Percentiles rank a stretch among this genome's conserved stretches.
phyloP scores from a whole-genome alignment of 2,329 filamentous ascomycete species.

The Emmonsia crescens region DNA sequence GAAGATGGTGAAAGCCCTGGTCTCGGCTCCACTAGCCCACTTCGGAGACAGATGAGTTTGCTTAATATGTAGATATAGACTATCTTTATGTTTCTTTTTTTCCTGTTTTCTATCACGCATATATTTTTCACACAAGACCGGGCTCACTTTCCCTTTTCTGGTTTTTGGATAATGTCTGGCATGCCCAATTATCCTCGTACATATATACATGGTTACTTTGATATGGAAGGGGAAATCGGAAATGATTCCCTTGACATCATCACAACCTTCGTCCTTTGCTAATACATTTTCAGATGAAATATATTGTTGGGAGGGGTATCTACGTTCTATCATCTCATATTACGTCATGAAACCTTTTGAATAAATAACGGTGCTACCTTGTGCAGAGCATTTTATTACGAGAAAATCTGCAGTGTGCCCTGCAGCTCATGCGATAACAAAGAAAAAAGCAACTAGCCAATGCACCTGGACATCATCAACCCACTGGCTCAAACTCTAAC shows the following conservation, averaged over 20 bases:
- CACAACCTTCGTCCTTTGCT: not conserved
- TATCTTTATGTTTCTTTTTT: not conserved
- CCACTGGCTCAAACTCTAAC: not conserved
- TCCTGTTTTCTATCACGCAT: not conserved
- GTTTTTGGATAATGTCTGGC: not conserved
- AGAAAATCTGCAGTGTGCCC: not conserved
- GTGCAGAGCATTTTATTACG: not conserved
- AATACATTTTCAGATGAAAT: not conserved
- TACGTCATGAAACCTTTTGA: not conserved
- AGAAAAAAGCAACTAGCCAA: not conserved
- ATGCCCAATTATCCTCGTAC: not conserved
- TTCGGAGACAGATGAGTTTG: slow-evolving; percentile 63
- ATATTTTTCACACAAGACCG: not conserved
- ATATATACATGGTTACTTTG: not conserved
- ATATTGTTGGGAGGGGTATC: not conserved
- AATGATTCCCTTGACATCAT: not conserved
- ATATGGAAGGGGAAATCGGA: not conserved
- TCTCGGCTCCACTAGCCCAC: slow-evolving; percentile 51
- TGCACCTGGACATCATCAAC: not conserved
- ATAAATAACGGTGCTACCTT: not conserved
- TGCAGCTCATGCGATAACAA: not conserved
- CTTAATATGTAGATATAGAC: slow-evolving; percentile 44
- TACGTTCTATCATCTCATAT: not conserved
- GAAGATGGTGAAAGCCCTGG: slow-evolving; percentile 53
- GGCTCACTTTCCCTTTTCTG: not conserved